Percentiles rank a stretch among this genome's conserved stretches.
Evolutionary conservation across 768 basidiomycete genomes (phyloP).

Genomic region (Boletus insuetus): DNA sequence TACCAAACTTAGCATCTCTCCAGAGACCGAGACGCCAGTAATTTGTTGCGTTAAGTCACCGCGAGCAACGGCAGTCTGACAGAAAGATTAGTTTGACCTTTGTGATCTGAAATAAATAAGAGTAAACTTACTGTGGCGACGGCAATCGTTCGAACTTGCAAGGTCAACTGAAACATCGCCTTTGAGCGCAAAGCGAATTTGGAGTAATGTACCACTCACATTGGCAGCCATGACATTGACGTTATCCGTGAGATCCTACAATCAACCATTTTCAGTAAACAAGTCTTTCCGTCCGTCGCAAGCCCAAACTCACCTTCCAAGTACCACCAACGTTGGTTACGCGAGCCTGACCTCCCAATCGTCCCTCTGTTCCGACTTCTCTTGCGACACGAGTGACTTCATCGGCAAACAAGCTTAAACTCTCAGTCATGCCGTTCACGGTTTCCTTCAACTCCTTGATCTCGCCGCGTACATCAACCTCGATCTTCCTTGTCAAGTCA

Average conservation of each 20-base stretch:
- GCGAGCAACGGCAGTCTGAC: constrained; percentile 83
- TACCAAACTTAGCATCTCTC: constrained; percentile 94
- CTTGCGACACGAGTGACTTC: constrained; percentile 86
- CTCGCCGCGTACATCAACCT: constrained; percentile 89
- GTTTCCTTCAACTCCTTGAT: constrained; percentile 89
- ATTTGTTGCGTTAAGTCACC: constrained; percentile 96
- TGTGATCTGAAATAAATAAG: background rate
- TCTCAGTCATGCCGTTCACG: constrained; percentile 94
- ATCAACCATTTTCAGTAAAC: constrained; percentile 11
- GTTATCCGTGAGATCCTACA: constrained; percentile 83
- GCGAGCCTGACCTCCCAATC: constrained; percentile 89
- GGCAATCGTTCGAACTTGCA: constrained; percentile 92
- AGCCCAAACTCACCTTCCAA: constrained; percentile 63
- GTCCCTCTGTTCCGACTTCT: constrained; percentile 96
- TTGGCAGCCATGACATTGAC: constrained; percentile 96
- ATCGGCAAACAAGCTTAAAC: constrained; percentile 79
- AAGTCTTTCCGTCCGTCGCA: background rate
- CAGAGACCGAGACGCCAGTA: constrained; percentile 85
- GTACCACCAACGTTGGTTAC: constrained; percentile 95
- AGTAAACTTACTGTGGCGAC: constrained; percentile 71
- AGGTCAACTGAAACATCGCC: constrained; percentile 59
- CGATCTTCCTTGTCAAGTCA: constrained; percentile 91
- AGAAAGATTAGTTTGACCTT: background rate
- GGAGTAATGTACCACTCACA: constrained; percentile 40
- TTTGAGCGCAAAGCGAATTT: constrained; percentile 1